Base-by-base conservation (phyloP, 352 stramenopile species). In the Phytophthora sansomeana region DNA sequence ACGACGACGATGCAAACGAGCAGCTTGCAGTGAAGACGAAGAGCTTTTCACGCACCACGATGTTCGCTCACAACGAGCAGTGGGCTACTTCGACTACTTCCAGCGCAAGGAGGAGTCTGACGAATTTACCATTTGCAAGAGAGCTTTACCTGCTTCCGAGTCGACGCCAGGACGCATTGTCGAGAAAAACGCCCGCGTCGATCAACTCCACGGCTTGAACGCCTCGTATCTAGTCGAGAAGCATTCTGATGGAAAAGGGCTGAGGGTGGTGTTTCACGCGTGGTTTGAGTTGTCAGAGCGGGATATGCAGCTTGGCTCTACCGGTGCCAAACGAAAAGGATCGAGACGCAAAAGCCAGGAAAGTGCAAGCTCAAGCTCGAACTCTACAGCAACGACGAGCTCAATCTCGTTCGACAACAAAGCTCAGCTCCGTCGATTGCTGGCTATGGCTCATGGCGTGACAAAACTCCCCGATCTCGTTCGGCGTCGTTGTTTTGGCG, bases 401-500 rank as follows among this genome's bases (percentile, higher is more conserved):
- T 48, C 51, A 1, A 57, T 35, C 6, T 62, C 51, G 7, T 58
- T 39, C 7, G 52, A 58, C 26, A 39, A 69, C 14, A 70, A 58
- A 35, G 33, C 62, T 7, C 62, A 67, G 28, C 41, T 62, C 30
- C 57, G 58, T 46, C 50, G 67, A 4, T 46, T 84, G 26, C 11
- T 80, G 30, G 28, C 58, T 0, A 64, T 85, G 32, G 77, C 77
- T 1, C 69, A 76, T 11, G 74, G 68, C 9, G 61, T 76, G 3
- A 67, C 49, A 11, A 67, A 73, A 9, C 61, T 89, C 11, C 68
- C 77, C 2, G 58, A 67, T 13, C 49, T 91, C 17, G 69, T 92
- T 13, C 76, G 76, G 11, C 78, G 83, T 41, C 78, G 78, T 2
- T 78, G 83, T 3, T 77, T 91, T 13, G 81, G 80, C 14, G 68